phyloP scores from a whole-genome alignment of 2,329 filamentous ascomycete species.

The Ophiocordyceps australis region DNA sequence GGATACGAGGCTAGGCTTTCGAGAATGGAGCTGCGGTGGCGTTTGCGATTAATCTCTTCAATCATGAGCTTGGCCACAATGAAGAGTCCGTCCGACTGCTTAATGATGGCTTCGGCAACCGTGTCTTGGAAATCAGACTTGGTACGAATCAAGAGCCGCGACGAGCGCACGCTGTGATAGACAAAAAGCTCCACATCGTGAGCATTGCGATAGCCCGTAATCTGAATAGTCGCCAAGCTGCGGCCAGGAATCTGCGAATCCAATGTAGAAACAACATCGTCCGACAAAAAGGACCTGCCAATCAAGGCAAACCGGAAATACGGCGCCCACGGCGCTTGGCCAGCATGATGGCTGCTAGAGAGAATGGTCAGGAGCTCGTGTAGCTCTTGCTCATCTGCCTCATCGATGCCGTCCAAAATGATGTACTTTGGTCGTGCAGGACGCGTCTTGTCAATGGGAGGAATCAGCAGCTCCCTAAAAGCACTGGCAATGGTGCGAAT shows the following conservation, averaged over 20 bases:
- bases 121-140: slow-evolving; percentile 14
- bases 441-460: slow-evolving; percentile 16
- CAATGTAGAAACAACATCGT: slow-evolving; percentile 14
- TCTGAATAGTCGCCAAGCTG: slow-evolving; percentile 18
- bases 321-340: slow-evolving; percentile 7
- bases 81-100: slow-evolving; percentile 26
- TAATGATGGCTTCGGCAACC: slow-evolving; percentile 19
- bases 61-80: slow-evolving; percentile 31
- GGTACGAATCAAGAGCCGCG: slow-evolving; percentile 16
- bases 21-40: slow-evolving; percentile 23
- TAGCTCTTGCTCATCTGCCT: slow-evolving; percentile 19
- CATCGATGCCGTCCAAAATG: slow-evolving; percentile 27
- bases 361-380: slow-evolving; percentile 17
- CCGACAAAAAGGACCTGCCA: slow-evolving; percentile 22
- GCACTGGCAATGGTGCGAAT: slow-evolving; percentile 24
- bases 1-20: slow-evolving; percentile 24
- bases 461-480: slow-evolving; percentile 20
- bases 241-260: slow-evolving; percentile 13
- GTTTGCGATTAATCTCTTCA: slow-evolving; percentile 24
- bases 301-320: slow-evolving; percentile 19
- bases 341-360: no score
- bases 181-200: slow-evolving; percentile 23
- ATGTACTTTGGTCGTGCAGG: slow-evolving; percentile 18
- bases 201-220: slow-evolving; percentile 22
- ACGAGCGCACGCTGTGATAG: slow-evolving; percentile 18